phyloP scores from a whole-genome alignment of 352 stramenopile genomes.

The Globisporangium splendens region DNA sequence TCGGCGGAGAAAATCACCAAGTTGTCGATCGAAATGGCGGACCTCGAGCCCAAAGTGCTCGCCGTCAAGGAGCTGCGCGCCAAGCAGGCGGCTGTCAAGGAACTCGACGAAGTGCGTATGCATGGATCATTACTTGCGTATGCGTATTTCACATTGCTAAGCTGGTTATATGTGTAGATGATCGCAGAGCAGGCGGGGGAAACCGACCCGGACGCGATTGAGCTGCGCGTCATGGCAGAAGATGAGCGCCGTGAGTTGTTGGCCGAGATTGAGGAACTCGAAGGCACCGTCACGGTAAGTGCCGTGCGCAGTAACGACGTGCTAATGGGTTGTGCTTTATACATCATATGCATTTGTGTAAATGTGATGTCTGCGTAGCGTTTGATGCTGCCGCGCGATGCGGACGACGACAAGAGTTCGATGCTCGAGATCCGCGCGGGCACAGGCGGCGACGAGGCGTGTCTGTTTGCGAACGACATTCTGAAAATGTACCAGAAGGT shows the following conservation, averaged over 20 bases:
- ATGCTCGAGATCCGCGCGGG: slow-evolving; percentile 97
- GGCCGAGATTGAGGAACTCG: slow-evolving; percentile 44
- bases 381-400: slow-evolving; percentile 76
- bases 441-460: slow-evolving; percentile 96
- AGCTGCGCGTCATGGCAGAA: slow-evolving; percentile 71
- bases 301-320: not conserved
- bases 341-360: not conserved
- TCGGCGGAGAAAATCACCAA: slow-evolving; percentile 71
- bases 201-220: slow-evolving; percentile 46
- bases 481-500: slow-evolving; percentile 93
- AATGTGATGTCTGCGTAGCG: slow-evolving; percentile 20
- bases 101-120: slow-evolving; percentile 76
- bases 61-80: slow-evolving; percentile 79
- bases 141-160: slow-evolving; percentile 10
- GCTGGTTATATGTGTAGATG: slow-evolving; percentile 29
- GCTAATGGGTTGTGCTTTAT: not conserved
- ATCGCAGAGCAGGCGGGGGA: slow-evolving; percentile 50
- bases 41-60: slow-evolving; percentile 71
- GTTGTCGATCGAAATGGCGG: slow-evolving; percentile 80
- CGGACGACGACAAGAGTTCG: slow-evolving; percentile 94
- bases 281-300: slow-evolving; percentile 56
- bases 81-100: slow-evolving; percentile 86
- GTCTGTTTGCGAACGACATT: slow-evolving; percentile 93
- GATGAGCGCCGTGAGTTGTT: slow-evolving; percentile 70
- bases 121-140: slow-evolving; percentile 6